A percentile compares a stretch with the other conserved stretches of the same genome.
phyloP scores from a whole-genome alignment of 805 yeast species.

The Yarrowia deformans region DNA sequence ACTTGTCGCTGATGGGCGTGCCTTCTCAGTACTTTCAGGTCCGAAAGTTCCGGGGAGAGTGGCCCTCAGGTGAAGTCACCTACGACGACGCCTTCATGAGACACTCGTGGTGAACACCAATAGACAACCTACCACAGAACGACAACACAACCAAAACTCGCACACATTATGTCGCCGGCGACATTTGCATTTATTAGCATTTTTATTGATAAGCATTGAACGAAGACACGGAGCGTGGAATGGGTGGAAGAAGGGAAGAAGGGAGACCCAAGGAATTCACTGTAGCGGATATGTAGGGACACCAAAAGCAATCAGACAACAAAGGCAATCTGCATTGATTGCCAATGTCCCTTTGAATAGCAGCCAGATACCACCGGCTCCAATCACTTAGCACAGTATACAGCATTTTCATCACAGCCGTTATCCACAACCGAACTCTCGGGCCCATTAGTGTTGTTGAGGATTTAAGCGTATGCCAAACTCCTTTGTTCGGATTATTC shows the following conservation, averaged over 20 bases:
- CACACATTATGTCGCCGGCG: slow-evolving; percentile 30
- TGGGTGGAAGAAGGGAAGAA: too few species aligned
- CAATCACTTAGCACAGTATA: too few species aligned
- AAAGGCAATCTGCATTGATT: too few species aligned
- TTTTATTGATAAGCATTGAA: not conserved
- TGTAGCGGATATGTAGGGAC: too few species aligned
- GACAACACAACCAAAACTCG: not conserved
- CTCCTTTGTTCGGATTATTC: slow-evolving; percentile 15
- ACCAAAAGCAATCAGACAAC: too few species aligned
- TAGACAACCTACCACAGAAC: too few species aligned
- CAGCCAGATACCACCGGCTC: too few species aligned
- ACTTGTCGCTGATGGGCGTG: slow-evolving; percentile 34
- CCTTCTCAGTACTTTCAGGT: slow-evolving; percentile 37
- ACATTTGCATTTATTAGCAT: slow-evolving; percentile 26
- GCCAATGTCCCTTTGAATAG: too few species aligned
- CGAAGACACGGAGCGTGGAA: not conserved
- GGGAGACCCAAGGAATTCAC: too few species aligned
- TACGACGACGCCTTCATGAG: slow-evolving; percentile 33
- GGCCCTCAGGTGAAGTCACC: slow-evolving; percentile 38
- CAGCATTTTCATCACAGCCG: not conserved
- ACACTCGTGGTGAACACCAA: slow-evolving; percentile 20
- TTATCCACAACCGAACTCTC: slow-evolving; percentile 4
- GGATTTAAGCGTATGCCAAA: slow-evolving; percentile 22
- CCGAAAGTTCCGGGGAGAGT: slow-evolving; percentile 32
- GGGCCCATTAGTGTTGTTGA: slow-evolving; percentile 10